These are phyloP conservation scores for Penstemon eatonii DNA, from an alignment of 257 asterid genomes.

Conservation along the genomic window DNA sequence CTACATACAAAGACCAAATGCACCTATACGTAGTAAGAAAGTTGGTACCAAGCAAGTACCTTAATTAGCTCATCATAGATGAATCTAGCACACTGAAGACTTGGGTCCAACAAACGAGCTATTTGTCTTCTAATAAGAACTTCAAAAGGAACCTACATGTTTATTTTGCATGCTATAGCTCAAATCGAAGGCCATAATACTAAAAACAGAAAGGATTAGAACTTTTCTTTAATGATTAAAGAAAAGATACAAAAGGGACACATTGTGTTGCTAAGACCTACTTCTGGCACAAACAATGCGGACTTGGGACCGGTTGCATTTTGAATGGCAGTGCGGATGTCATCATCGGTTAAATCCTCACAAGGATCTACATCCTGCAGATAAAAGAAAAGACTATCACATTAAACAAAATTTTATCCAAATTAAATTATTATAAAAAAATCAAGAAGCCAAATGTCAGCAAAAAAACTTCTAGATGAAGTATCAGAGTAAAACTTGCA, in stretches of 20 bases:
- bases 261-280: slow-evolving; percentile 37
- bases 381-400: slow-evolving; percentile 24
- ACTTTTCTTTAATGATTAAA: slow-evolving; percentile 17
- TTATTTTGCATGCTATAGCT: slow-evolving; percentile 22
- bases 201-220: slow-evolving; percentile 15
- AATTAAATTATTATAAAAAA: slow-evolving; percentile 9
- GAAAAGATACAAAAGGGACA: not conserved
- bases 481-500: not conserved
- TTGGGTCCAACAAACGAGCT: slow-evolving; percentile 88
- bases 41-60: slow-evolving; percentile 41
- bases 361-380: slow-evolving; percentile 95
- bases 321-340: slow-evolving; percentile 89
- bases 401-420: slow-evolving; percentile 21
- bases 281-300: slow-evolving; percentile 89
- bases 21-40: slow-evolving; percentile 8
- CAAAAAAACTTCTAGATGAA: slow-evolving; percentile 9
- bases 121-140: slow-evolving; percentile 88
- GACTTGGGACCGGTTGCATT: slow-evolving; percentile 91
- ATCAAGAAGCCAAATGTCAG: not conserved
- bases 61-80: slow-evolving; percentile 89
- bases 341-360: slow-evolving; percentile 88
- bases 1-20: slow-evolving; percentile 21
- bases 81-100: slow-evolving; percentile 95
- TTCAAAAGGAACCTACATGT: slow-evolving; percentile 87
- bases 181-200: slow-evolving; percentile 22